Conservation (phyloP, 1,284 basidiomycete species). For the Ustilago cynodontis region DNA sequence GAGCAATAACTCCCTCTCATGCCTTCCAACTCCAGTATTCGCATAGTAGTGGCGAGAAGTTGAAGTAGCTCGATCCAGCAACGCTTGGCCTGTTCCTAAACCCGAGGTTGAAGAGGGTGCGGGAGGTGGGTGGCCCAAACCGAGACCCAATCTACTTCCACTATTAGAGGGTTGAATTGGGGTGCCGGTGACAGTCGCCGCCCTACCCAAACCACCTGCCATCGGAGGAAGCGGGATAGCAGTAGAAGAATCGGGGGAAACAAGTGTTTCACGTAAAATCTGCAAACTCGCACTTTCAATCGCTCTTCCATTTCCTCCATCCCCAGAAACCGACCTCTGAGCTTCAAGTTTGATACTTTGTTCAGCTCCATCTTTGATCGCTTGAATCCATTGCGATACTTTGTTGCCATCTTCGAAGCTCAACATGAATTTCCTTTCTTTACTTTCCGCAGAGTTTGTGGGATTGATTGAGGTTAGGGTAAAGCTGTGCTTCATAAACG, state of each 20-base stretch:
- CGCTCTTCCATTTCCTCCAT: conserved; percentile 9
- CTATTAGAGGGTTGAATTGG: not conserved
- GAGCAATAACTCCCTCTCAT: conserved; percentile 39
- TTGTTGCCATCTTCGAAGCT: conserved; percentile 49
- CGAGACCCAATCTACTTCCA: not conserved
- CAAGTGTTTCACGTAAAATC: conserved; percentile 55
- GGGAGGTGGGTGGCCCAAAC: not conserved
- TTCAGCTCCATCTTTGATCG: conserved; percentile 20
- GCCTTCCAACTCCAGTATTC: conserved; percentile 20
- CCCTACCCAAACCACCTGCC: conserved; percentile 7
- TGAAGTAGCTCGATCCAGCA: conserved; percentile 47
- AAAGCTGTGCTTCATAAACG: conserved; percentile 61
- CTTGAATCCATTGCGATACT: conserved; percentile 27
- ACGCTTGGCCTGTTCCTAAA: not conserved
- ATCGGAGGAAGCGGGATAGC: not conserved
- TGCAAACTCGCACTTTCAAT: conserved; percentile 44
- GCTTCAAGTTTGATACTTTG: conserved; percentile 19
- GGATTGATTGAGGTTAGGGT: conserved; percentile 27
- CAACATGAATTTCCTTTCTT: conserved; percentile 57
- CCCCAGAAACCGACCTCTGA: not conserved
- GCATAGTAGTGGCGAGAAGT: conserved; percentile 57
- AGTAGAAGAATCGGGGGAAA: conserved; percentile 18
- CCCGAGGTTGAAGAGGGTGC: not conserved
- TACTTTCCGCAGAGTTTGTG: too few relatives aligned
- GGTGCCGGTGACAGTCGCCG: conserved; percentile 18